Evolutionary conservation across 345 rosid genomes (phyloP).

Genomic region (Atalantia buxifolia): DNA sequence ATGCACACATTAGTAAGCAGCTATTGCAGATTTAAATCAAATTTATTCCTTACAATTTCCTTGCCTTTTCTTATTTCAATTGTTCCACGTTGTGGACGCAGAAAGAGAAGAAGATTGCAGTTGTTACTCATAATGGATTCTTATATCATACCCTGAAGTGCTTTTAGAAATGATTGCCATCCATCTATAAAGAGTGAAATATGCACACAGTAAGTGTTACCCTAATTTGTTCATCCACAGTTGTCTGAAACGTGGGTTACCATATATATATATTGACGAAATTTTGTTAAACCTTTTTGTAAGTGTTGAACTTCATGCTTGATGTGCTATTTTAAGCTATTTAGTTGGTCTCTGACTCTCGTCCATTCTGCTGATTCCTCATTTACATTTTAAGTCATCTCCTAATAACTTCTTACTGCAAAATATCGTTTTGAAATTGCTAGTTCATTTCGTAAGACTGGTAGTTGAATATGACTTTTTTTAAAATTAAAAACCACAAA

Average conservation of each 20-base stretch:
- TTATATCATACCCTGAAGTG: conserved; percentile 46
- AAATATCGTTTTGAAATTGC: neutral
- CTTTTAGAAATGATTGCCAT: conserved; percentile 54
- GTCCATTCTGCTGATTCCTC: too few species aligned
- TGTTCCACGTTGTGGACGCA: conserved; percentile 62
- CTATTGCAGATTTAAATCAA: neutral
- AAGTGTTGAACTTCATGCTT: neutral
- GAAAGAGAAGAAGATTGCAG: conserved; percentile 71
- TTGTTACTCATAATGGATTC: conserved; percentile 72
- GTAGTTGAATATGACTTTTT: neutral
- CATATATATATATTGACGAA: too few species aligned
- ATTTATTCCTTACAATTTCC: neutral
- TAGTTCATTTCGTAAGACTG: neutral
- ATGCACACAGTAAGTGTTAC: conserved; percentile 49
- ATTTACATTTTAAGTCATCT: neutral
- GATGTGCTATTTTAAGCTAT: neutral
- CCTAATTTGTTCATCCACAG: neutral
- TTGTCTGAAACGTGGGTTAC: neutral
- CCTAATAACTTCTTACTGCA: neutral
- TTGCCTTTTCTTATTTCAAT: neutral
- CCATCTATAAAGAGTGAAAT: conserved; percentile 49
- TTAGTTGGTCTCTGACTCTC: neutral
- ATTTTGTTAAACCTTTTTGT: neutral
- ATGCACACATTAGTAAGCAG: neutral
- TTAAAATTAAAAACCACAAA: too few species aligned